Conservation (phyloP, 108 stramenopile genomes). For the Skeletonema menzelii region DNA sequence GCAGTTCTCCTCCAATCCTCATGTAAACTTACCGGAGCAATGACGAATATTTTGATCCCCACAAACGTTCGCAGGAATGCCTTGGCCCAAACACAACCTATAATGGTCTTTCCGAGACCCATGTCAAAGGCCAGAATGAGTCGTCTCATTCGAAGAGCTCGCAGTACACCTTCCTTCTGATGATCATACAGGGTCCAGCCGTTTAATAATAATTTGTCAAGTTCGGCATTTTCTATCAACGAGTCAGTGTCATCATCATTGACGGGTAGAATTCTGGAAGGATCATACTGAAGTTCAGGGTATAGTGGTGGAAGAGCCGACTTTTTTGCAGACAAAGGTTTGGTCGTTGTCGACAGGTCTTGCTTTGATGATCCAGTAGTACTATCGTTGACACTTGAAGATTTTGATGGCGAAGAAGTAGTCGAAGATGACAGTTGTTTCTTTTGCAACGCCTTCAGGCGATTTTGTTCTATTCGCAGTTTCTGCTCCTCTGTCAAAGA, state of each 20-base stretch:
- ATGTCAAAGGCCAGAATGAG: constrained; percentile 84
- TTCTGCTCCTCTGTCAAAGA: constrained; percentile 12
- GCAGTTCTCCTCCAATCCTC: constrained; percentile 80
- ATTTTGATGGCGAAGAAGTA: constrained; percentile 2
- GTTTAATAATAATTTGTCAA: constrained; percentile 58
- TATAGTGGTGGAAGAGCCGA: constrained; percentile 23
- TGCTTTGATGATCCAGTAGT: not conserved
- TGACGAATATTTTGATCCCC: constrained; percentile 56
- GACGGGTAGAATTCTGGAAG: constrained; percentile 25
- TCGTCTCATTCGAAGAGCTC: constrained; percentile 64
- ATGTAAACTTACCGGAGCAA: constrained; percentile 70
- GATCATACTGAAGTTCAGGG: constrained; percentile 30
- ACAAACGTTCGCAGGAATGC: constrained; percentile 63
- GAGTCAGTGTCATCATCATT: constrained; percentile 32
- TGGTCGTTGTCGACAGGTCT: not conserved
- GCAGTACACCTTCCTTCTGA: constrained; percentile 70
- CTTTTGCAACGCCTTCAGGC: not conserved
- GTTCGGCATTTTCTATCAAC: constrained; percentile 61
- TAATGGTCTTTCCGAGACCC: constrained; percentile 82
- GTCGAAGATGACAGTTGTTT: not conserved
- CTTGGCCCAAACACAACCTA: constrained; percentile 75
- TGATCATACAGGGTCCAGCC: constrained; percentile 81
- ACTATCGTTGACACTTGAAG: not conserved
- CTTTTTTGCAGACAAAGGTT: constrained; percentile 2
- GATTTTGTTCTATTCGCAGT: constrained; percentile 11